Base-by-base conservation (phyloP, 768 basidiomycete genomes). In the Favolaschia claudopus region DNA sequence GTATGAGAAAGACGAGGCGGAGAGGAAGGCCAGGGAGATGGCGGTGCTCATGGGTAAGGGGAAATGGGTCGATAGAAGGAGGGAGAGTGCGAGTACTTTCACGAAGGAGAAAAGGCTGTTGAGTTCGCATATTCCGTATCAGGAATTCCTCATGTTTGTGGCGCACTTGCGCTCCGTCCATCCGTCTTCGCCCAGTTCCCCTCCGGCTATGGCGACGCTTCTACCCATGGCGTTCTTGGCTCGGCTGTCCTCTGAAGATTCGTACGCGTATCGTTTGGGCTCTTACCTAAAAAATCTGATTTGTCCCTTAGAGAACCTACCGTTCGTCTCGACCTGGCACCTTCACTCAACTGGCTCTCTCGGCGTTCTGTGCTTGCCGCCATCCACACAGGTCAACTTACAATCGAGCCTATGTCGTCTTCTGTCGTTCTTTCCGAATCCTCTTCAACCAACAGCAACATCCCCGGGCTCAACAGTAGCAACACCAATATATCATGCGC, bases 271-370 rank as follows among this genome's bases (percentile, higher is more conserved):
- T 43, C 60, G 51, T 70, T 54, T 63, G 32, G 15, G 20, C 22
- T 42, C 37, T 39, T n/a, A 2, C 34, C 50, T 7, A n/a, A n/a
- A n/a, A n/a, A n/a, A 29, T 32, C 57, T 60, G 37, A 48, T 31
- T 32, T 58, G 40, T 48, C 57, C 55, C 57, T 5, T 71, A 94
- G 95, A 22, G 96, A 99, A 66, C 93, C 96, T 0, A 93, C 95
- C 0, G 79, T 97, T 28, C 89, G 97, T 9, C 83, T 99, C 17
- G 97, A 99, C 69, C 78, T 92, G n/a, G 95, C 97, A 0, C 93
- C 96, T 0, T 92, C 95, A 13, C 78, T 99, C 31, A 95, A 93
- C 68, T 99, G 93, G 92, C 81, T 99, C n/a, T 90, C 91, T 15
- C 85, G 95, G 25, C 87, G 95, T 27, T 88, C 88, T 5, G 90